These are phyloP conservation scores for Camellia lanceoleosa DNA, from an alignment of 148 eudicot genomes.

Conservation along the genomic window DNA sequence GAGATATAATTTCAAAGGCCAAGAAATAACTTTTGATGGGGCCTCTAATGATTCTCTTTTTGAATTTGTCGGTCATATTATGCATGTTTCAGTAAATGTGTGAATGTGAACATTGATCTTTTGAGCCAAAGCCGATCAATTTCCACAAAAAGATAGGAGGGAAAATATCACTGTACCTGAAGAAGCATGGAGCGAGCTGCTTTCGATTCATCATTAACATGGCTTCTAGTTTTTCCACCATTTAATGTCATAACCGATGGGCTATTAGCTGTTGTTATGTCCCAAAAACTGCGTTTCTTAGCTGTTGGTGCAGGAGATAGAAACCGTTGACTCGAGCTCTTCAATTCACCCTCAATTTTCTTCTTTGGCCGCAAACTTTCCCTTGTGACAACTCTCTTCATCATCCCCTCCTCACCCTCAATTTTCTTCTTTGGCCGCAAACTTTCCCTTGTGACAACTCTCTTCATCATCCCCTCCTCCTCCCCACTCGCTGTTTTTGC, in stretches of 20 bases:
- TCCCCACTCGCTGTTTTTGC: constrained; percentile 13
- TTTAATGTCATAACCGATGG: constrained; percentile 58
- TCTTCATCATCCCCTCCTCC: constrained; percentile 37
- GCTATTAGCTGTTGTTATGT: constrained; percentile 82
- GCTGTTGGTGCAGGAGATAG: constrained; percentile 63
- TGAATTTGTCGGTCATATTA: too few species aligned
- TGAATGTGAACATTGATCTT: too few species aligned
- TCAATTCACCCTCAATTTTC: too few species aligned
- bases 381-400: too few species aligned
- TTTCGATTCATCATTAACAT: constrained; percentile 39
- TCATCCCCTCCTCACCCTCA: too few species aligned
- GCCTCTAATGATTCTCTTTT: too few species aligned
- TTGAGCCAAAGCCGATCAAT: neutral
- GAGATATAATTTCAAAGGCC: too few species aligned
- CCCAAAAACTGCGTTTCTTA: constrained; percentile 85
- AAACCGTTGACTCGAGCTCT: constrained; percentile 54
- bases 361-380: too few species aligned
- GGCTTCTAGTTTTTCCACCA: constrained; percentile 76
- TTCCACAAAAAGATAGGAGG: neutral
- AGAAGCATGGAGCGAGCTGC: constrained; percentile 80
- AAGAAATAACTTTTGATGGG: too few species aligned
- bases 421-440: constrained; percentile 43
- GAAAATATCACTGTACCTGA: constrained; percentile 49
- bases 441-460: constrained; percentile 49
- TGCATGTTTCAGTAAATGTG: too few species aligned